Evolutionary conservation across 495 filamentous ascomycete species (phyloP), one percentile per base, ranked within the genome.

Genomic region (Penicillium chermesinum): DNA sequence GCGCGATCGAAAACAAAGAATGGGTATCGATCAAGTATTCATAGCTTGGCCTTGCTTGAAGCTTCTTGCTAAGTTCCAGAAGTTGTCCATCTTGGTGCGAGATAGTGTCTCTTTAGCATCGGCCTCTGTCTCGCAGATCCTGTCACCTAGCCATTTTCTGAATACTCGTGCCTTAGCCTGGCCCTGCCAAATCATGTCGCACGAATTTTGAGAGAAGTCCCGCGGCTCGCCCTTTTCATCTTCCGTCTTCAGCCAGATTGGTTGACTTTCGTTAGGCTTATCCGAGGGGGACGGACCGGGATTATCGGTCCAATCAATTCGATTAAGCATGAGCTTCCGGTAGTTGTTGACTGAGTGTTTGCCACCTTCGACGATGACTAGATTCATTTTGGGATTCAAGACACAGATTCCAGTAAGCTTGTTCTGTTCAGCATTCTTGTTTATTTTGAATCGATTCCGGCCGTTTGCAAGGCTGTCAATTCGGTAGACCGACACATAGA

Each of bases 281-380:
- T 84, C 73, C 21, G 77, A 71, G 36, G 79, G 75, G 14, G 75
- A 73, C 1, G 91, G 84, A 2, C 83, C 80, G 2, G 81, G 77
- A 49, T 95, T 91, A 62, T 97, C 91, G 2, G 84, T 87, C 93
- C 93, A 99, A 61, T 91, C 83, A 57, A 97, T 90, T 13, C 93
- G 88, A 48, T 94, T 83, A 16, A 91, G 69, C 87, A 97, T 90
- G 20, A 97, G 70, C 63, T 91, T 94, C 58, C 84, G 86, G 72
- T 95, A 97, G 41, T 81, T 79, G 25, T 77, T 81, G 64, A 90
- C 84, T 30, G 82, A 83, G 60, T 90, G 83, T 45, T 80, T 75
- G 44, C 93, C 93, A 18, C 91, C 91, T 63, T 99, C 93, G 1
- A 94, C 89, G 55, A 99, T 83, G 21, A 99, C 80, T 2, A 97